Evolutionary conservation across 345 rosid genomes (phyloP), one percentile per base, ranked within the genome.

Genomic region (Citrus cavaleriei): DNA sequence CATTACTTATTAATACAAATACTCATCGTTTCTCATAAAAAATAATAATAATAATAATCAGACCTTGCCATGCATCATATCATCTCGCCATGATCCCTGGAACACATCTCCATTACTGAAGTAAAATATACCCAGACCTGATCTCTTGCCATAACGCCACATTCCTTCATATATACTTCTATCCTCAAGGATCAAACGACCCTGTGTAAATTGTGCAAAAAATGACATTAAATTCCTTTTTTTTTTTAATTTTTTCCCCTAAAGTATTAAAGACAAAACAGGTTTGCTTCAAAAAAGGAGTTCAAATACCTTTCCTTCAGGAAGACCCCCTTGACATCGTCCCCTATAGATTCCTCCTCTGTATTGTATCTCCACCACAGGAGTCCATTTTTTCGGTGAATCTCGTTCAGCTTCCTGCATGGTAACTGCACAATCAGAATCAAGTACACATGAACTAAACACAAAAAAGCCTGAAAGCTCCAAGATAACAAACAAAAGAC

Each of bases 41-140:
- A 3, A 46, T 10, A 13, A 46, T 2, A 3, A 62, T 42, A 80
- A 78, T 30, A 30, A 64, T 30, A 8, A 70, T 46, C 79, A 66
- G 68, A 95, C 99, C 98, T 96, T 96, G 80, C 99, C 98, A 85
- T 96, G 98, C 89, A 96, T 92, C 74, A 89, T 69, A 83, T 96
- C 98, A 68, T 93, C 99, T 81, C 99, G 89, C 99, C 99, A 96
- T 51, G 94, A 90, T 60, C 99, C 99, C 84, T 96, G 99, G 87
- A 96, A 96, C 49, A 93, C 94, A 78, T 96, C 99, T 34, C 99
- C 99, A 77, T 91, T 93, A 82, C 91, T 85, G 88, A 92, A 96
- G 88, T 89, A 96, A 85, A 88, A 93, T 18, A 97, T 87, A 79
- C 99, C 99, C 3, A 86, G 89, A 72, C 98, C 98, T 35, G 94